Evolutionary conservation across 495 filamentous ascomycete species (phyloP).

Genomic region (Daldinia loculata): DNA sequence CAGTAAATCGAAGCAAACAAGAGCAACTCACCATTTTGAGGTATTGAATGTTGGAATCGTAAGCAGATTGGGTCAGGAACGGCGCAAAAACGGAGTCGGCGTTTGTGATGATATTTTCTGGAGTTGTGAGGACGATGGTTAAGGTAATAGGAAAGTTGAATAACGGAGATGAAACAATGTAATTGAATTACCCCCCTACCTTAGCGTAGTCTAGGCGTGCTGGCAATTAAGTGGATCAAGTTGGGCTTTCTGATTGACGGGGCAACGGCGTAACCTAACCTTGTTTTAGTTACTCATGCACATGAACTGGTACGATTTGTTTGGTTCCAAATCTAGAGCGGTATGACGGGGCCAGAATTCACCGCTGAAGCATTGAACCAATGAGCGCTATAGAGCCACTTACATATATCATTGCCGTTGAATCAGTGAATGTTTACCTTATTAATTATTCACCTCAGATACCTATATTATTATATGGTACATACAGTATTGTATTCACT

Average conservation of each 20-base stretch:
- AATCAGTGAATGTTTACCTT: not conserved
- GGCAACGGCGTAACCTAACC: conserved; percentile 42
- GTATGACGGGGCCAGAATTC: conserved; percentile 24
- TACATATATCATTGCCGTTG: not conserved
- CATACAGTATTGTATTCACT: not conserved
- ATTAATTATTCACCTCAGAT: not conserved
- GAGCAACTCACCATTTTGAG: conserved; percentile 34
- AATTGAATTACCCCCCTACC: conserved; percentile 35
- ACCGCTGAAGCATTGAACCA: conserved; percentile 20
- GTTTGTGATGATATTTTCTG: conserved; percentile 44
- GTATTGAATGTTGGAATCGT: not conserved
- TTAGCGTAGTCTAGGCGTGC: conserved; percentile 36
- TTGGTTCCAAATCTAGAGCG: conserved; percentile 22
- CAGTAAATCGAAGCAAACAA: conserved; percentile 4
- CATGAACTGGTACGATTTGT: conserved; percentile 8
- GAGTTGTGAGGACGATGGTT: conserved; percentile 28
- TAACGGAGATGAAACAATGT: conserved; percentile 41
- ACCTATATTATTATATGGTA: no score
- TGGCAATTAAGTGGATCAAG: conserved; percentile 34
- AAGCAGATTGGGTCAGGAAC: conserved; percentile 2
- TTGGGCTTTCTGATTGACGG: conserved; percentile 47
- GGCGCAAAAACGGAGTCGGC: conserved; percentile 12
- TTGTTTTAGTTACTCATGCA: not conserved
- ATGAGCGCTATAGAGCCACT: not conserved
- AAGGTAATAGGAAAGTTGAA: conserved; percentile 33